A percentile compares a stretch with the other conserved stretches of the same genome.
Conservation (phyloP, 805 yeast genomes). For the Starmerella tilneyi region DNA sequence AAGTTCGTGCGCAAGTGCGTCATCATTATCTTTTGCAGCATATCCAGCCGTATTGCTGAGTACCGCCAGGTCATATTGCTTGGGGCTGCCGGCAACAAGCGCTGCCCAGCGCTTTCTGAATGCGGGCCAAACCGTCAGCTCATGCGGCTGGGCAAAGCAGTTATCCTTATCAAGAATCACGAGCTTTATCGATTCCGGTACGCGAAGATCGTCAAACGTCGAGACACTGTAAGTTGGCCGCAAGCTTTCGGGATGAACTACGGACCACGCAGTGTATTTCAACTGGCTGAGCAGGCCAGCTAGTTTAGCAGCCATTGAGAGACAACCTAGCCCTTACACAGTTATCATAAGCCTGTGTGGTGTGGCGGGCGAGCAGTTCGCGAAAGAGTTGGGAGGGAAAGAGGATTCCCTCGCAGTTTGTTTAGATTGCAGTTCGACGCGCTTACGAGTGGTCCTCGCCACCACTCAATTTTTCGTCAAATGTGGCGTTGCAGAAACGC, state of each 20-base stretch:
- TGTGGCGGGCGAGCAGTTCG: too few species aligned
- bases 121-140: conserved; percentile 67
- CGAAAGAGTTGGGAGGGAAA: too few species aligned
- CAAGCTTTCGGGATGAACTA: conserved; percentile 16
- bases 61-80: conserved; percentile 51
- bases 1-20: conserved; percentile 49
- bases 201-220: conserved; percentile 17
- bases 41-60: conserved; percentile 88
- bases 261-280: conserved; percentile 14
- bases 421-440: too few species aligned
- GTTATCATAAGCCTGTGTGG: neutral
- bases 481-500: too few species aligned
- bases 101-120: conserved; percentile 46
- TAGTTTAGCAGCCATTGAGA: conserved; percentile 10
- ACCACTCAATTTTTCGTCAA: too few species aligned
- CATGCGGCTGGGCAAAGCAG: conserved; percentile 80
- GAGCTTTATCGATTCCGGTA: conserved; percentile 44
- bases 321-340: neutral
- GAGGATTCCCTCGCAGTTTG: too few species aligned
- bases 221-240: conserved; percentile 19
- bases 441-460: too few species aligned
- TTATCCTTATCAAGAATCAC: conserved; percentile 89
- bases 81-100: conserved; percentile 32
- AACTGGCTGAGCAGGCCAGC: conserved; percentile 12
- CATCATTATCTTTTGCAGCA: conserved; percentile 57